phyloP scores from a whole-genome alignment of 2,329 filamentous ascomycete species.

The Cladosporium sp. region DNA sequence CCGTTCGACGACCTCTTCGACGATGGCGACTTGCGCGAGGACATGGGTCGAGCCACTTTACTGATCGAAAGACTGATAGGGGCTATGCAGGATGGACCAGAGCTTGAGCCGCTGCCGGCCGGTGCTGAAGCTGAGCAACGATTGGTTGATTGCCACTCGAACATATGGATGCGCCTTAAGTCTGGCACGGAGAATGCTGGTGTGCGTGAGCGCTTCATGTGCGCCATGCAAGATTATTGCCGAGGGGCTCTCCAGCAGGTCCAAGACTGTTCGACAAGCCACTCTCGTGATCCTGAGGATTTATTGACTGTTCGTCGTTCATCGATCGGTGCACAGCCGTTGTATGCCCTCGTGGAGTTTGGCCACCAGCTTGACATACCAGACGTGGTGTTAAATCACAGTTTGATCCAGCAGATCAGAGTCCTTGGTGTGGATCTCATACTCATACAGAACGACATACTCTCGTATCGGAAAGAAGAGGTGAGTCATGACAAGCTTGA shows the following conservation, averaged over 20 bases:
- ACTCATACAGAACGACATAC: slow-evolving; percentile 13
- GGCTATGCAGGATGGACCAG: background rate
- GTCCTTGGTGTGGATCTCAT: slow-evolving; percentile 5
- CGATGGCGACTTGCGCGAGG: background rate
- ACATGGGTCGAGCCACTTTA: background rate
- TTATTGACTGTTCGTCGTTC: background rate
- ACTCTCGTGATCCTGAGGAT: background rate
- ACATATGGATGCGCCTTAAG: background rate
- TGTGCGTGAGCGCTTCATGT: background rate
- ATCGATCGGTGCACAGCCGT: background rate
- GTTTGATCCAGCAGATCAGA: background rate
- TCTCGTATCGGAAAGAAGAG: slow-evolving; percentile 15
- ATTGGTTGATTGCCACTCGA: background rate
- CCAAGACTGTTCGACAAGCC: background rate
- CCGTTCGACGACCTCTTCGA: slow-evolving; percentile 14
- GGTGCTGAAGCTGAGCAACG: background rate
- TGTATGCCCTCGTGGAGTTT: slow-evolving; percentile 11
- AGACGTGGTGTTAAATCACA: background rate
- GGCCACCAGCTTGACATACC: slow-evolving; percentile 5
- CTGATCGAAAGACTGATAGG: background rate
- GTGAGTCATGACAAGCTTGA: background rate
- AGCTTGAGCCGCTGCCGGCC: background rate
- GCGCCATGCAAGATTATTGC: slow-evolving; percentile 9
- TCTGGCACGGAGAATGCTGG: background rate
- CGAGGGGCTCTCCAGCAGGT: background rate